Base-by-base conservation (phyloP, 805 yeast species). In the Sugiyamaella marilandica region DNA sequence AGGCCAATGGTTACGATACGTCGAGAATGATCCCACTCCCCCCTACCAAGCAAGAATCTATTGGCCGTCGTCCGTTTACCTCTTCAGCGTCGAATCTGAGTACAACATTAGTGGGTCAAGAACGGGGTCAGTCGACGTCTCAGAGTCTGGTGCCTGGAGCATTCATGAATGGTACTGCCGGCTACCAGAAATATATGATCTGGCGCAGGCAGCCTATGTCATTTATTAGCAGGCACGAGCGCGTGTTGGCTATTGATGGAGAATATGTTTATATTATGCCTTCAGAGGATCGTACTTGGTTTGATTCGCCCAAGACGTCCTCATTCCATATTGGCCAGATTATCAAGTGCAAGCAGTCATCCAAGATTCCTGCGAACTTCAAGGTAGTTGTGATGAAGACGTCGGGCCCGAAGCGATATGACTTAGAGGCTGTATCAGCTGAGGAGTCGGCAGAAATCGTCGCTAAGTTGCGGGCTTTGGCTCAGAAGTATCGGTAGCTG, bases 161-260 rank as follows among this genome's bases (percentile, higher is more conserved):
- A 47, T 53, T 68, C 37, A 60, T 67, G 13, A 71, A 41, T 32
- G 48, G 52, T 13, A 37, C 73, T 4, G 77, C 84, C 2, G 81
- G 88, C 3, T 89, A 89, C 64, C 84, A 84, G 64, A 86, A 86
- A 62, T 92, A 90, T 79, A 83, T 81, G 14, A 95, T 92, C 0
- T 87, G 89, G 87, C 77, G 97, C 62, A 80, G 94, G 55, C 92
- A 91, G 61, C 91, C 90, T 19, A 80, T 85, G 82, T 83, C 95
- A 0, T 83, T 92, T 58, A 80, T 86, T 54, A 82, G 82, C 53
- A 77, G 90, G 50, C 87, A 87, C 55, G 95, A 90, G 61, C 81
- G 94, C 61, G 80, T 90, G 0, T 73, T 92, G 32, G 90, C 94
- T 1, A 80, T 92, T 36, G 98, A 92, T 68, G 98, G 97, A n/a